Percentiles rank a stretch among this genome's conserved stretches.
These are phyloP conservation scores for Carex scoparia DNA, from an alignment of 176 grass and related monocot species.

Conservation along the genomic window DNA sequence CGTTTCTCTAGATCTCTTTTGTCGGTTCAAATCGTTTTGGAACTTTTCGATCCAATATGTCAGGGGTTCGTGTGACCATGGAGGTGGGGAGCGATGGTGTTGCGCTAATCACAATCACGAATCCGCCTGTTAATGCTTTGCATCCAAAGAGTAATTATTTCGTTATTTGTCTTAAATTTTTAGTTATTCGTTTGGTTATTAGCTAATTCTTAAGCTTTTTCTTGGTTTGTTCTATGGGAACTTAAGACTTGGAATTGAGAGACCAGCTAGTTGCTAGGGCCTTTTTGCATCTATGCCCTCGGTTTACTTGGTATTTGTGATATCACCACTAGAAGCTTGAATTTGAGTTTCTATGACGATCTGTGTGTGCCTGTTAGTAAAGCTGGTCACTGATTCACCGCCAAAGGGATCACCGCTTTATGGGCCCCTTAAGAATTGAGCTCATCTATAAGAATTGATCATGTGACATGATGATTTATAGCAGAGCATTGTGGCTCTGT, in stretches of 20 bases:
- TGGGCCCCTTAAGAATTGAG: background rate
- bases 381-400: background rate
- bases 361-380: background rate
- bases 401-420: background rate
- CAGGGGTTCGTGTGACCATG: constrained; percentile 71
- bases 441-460: background rate
- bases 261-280: background rate
- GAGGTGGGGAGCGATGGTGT: constrained; percentile 76
- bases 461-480: background rate
- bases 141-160: constrained; percentile 49
- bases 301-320: background rate
- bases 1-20: background rate
- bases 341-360: background rate
- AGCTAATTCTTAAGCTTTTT: background rate
- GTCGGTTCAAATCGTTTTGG: background rate
- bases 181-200: background rate
- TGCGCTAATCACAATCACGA: constrained; percentile 78
- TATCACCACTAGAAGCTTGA: background rate
- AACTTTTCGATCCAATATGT: constrained; percentile 37
- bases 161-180: background rate
- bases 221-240: background rate
- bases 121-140: constrained; percentile 89
- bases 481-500: background rate
- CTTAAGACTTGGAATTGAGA: background rate
- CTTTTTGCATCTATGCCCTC: background rate